Base-by-base conservation (phyloP, 139 green algal species). In the Chlorella sp. region DNA sequence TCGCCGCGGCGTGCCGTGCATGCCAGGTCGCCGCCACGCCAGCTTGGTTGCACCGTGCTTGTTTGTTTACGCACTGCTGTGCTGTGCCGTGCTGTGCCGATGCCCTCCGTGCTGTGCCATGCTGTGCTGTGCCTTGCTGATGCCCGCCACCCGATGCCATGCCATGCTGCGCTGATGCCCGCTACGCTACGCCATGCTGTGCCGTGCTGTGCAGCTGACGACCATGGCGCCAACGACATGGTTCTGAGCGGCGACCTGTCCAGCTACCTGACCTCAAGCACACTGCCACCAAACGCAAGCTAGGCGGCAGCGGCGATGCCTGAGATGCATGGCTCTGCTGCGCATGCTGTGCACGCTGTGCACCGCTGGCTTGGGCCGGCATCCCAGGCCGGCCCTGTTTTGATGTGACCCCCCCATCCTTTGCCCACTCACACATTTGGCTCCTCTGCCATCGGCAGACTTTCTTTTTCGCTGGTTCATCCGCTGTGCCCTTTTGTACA, bases 211-310 rank as follows among this genome's bases (percentile, higher is more conserved):
- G 71, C 71, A 78, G 71, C 32, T 57, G 48, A 57, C 48, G 48
- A 57, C 48, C 7, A 9, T 9, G 48, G 48, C 48, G 48, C 48
- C 48, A 57, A 57, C 28, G 71, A 78, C 71, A 78, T 78, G 39
- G 14, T 83, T 26, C 28, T 61, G 37, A 83, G 78, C 78, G 78
- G 57, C 39, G 78, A 83, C 26, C 37, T 83, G 78, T 83, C 78
- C 39, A 61, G 78, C 39, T 83, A 83, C 39, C 39, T 83, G 2
- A 83, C 78, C 39, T 83, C 78, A 19, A 39, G 78, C 30, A n/a
- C 39, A 19, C 71, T 81, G 7, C 14, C 18, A 0, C 75, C 34
- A 36, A 34, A 1, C 16, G n/a, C n/a, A n/a, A 57, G 48, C 48
- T 57, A 57, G n/a, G 26, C 34, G 75, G 36, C 22, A 3, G n/a